Conservation (phyloP, 352 stramenopile genomes). For the Pythium rhizo-oryzae region DNA sequence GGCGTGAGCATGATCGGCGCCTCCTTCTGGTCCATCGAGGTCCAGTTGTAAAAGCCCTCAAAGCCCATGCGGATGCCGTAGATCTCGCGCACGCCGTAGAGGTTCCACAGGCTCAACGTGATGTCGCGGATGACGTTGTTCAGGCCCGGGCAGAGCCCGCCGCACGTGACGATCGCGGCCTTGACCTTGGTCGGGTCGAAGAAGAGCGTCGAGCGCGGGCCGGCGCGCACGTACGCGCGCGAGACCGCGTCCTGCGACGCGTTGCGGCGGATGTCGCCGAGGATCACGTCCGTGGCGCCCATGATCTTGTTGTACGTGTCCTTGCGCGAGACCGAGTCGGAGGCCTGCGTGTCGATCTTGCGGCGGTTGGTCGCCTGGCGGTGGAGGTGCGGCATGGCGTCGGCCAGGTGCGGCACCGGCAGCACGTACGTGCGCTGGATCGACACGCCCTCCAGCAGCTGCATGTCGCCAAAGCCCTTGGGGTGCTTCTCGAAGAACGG, state of each 20-base stretch:
- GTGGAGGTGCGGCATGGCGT: slow-evolving; percentile 67
- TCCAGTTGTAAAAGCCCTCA: slow-evolving; percentile 83
- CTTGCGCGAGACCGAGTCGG: slow-evolving; percentile 62
- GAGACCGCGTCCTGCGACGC: slow-evolving; percentile 62
- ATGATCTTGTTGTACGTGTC: slow-evolving; percentile 90
- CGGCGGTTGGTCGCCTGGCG: slow-evolving; percentile 61
- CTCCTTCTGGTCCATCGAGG: slow-evolving; percentile 74
- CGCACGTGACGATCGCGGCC: slow-evolving; percentile 93
- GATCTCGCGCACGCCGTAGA: slow-evolving; percentile 85
- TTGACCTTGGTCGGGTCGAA: slow-evolving; percentile 81
- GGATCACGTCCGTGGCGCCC: slow-evolving; percentile 77
- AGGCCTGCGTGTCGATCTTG: slow-evolving; percentile 77
- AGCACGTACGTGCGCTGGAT: slow-evolving; percentile 72
- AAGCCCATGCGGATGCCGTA: slow-evolving; percentile 88
- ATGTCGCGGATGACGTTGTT: slow-evolving; percentile 99
- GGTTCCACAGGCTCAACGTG: slow-evolving; percentile 90
- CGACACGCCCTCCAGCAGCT: slow-evolving; percentile 65
- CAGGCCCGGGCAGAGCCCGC: slow-evolving; percentile 96
- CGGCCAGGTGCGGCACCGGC: slow-evolving; percentile 70
- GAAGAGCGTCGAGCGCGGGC: slow-evolving; percentile 67
- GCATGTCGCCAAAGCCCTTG: slow-evolving; percentile 82
- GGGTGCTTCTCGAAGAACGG: slow-evolving; percentile 82
- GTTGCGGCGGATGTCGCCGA: slow-evolving; percentile 83
- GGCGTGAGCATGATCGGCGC: slow-evolving; percentile 80
- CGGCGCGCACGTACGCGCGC: slow-evolving; percentile 79